Percentiles rank a stretch among this genome's conserved stretches.
Evolutionary conservation across 2,329 filamentous ascomycete species (phyloP).

Genomic region (Tolypocladium guangdongense): DNA sequence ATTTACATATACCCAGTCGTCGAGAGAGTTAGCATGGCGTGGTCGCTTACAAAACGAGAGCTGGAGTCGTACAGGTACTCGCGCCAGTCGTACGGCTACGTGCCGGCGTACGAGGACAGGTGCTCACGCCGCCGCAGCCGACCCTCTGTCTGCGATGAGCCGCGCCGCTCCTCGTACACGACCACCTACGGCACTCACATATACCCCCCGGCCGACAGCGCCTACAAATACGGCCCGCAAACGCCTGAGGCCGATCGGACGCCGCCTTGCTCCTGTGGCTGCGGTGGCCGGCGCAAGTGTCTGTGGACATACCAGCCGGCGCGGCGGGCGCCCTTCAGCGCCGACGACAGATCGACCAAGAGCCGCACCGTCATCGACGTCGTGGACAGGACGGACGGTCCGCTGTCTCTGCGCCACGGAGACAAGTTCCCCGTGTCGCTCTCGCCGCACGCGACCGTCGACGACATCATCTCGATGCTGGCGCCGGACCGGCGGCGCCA

Average conservation of each 20-base stretch:
- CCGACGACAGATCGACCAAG: neutral
- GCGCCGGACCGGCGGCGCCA: slow-evolving; percentile 10
- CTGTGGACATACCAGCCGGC: neutral
- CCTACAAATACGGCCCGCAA: neutral
- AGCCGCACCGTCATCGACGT: slow-evolving; percentile 8
- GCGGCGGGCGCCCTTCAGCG: neutral
- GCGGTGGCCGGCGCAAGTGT: neutral
- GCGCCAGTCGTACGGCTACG: neutral
- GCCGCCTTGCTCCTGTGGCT: neutral
- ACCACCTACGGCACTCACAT: neutral
- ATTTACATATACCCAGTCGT: neutral
- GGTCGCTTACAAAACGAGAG: neutral
- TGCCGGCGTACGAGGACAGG: neutral
- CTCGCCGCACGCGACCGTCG: slow-evolving; percentile 4
- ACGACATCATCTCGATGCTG: slow-evolving; percentile 11
- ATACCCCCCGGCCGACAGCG: neutral
- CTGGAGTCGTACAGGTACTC: neutral
- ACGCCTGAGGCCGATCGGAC: neutral
- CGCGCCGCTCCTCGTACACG: neutral
- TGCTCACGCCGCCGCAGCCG: neutral
- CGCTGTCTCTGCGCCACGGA: slow-evolving; percentile 8
- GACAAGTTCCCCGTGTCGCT: slow-evolving; percentile 11
- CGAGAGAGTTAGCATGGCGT: neutral
- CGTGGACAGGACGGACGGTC: slow-evolving; percentile 9
- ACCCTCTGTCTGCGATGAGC: neutral